Evolutionary conservation across 352 stramenopile species (phyloP), one percentile per base, ranked within the genome.

Genomic region (Poterioochromonas sp.): DNA sequence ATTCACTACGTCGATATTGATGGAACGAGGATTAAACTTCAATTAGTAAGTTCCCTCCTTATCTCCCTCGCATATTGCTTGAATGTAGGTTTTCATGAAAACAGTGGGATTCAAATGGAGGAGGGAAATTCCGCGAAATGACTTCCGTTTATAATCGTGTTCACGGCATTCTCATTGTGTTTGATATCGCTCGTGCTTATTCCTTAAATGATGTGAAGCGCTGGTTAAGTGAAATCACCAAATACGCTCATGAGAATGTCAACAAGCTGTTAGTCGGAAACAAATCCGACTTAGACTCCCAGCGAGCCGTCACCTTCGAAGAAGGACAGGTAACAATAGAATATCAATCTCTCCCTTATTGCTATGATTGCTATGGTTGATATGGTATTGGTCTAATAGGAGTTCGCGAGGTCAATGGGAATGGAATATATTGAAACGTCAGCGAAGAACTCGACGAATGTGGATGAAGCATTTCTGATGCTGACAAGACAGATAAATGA

Each of bases 111-210:
- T 96, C 91, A 77, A 91, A 91, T 47, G 91, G 91, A 44, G 91
- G 97, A 85, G 94, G 98, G 85, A 92, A 94, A 78, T 99, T 98
- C 86, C 12, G 94, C 71, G 98, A 93, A 71, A 99, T 99, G 84
- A 98, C 95, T 80, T 98, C 91, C 68, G 97, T 94, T 44, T 99
- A 99, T 83, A 99, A 99, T 83, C 92, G 95, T 77, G 95, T 95
- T 29, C 94, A 99, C 84, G 96, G 96, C 78, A 99, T 99, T 83
- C 92, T 96, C 80, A 93, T 96, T 85, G 90, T 95, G 0, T 96
- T 94, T 81, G 91, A 96, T 81, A 88, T 94, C n/a, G 95, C 90
- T 37, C 89, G 77, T 60, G 80, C 84, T 51, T 92, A 97, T 83
- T 97, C 92, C 3, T 97, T 97, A 86, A 93, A 97, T 84, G 94